A percentile compares a stretch with the other conserved stretches of the same genome.
These are phyloP conservation scores for Saccharomyces jurei DNA, from an alignment of 805 yeast species.

Conservation along the genomic window DNA sequence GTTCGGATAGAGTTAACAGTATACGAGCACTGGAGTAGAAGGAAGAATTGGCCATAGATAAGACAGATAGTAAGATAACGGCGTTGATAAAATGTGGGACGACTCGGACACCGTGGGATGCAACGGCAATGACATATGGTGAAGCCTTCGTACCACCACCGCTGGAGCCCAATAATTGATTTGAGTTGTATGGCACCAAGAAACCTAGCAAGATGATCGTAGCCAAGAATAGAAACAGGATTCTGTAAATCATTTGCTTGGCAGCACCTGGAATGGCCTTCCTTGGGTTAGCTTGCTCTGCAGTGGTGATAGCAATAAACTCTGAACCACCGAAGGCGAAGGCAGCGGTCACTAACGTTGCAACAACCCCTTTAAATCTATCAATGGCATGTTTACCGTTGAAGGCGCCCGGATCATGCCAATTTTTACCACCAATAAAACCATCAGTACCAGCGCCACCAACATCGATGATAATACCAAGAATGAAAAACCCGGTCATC, in stretches of 20 bases:
- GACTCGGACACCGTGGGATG: conserved; percentile 51
- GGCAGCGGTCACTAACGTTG: conserved; percentile 48
- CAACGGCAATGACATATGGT: conserved; percentile 61
- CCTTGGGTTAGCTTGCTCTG: conserved; percentile 48
- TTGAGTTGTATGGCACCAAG: conserved; percentile 44
- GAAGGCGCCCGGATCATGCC: conserved; percentile 50
- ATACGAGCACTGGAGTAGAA: conserved; percentile 66
- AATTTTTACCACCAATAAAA: conserved; percentile 43
- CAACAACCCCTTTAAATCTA: conserved; percentile 48
- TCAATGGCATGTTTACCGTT: conserved; percentile 30
- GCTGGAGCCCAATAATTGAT: conserved; percentile 37
- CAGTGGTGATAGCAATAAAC: conserved; percentile 51
- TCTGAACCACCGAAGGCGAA: conserved; percentile 59
- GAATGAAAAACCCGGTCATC: conserved; percentile 49
- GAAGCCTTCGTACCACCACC: conserved; percentile 46
- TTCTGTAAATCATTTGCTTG: conserved; percentile 49
- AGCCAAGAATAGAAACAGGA: conserved; percentile 41
- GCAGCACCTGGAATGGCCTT: conserved; percentile 50
- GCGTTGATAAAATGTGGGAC: conserved; percentile 68
- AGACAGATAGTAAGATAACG: conserved; percentile 60
- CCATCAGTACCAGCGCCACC: conserved; percentile 38
- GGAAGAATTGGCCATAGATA: conserved; percentile 72
- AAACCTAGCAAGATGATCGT: conserved; percentile 43
- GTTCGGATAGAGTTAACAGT: conserved; percentile 61
- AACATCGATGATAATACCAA: conserved; percentile 39